These are phyloP conservation scores for Azolla pinnata DNA, from an alignment of 75 land plant species.

Conservation along the genomic window DNA sequence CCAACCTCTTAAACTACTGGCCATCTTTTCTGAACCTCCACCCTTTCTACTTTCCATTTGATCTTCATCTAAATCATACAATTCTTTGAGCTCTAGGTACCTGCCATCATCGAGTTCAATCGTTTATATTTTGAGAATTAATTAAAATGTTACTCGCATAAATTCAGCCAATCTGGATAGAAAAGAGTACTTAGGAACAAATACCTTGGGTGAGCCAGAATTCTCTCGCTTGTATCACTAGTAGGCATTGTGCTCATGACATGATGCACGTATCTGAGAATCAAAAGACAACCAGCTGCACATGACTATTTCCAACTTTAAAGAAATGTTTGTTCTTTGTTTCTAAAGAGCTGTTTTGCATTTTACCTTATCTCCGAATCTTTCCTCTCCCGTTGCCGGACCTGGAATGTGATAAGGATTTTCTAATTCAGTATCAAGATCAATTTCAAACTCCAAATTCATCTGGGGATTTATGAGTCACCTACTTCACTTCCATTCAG, in stretches of 20 bases:
- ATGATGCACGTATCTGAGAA: slow-evolving; percentile 72
- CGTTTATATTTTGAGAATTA: background rate
- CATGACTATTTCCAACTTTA: no score
- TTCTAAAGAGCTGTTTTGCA: background rate
- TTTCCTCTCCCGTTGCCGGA: slow-evolving; percentile 69
- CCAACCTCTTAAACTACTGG: slow-evolving; percentile 13
- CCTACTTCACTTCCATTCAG: slow-evolving; percentile 94
- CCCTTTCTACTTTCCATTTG: slow-evolving; percentile 19
- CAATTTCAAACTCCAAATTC: slow-evolving; percentile 1
- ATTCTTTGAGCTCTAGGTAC: slow-evolving; percentile 52
- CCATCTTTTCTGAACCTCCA: slow-evolving; percentile 56
- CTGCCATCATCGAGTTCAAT: slow-evolving; percentile 20
- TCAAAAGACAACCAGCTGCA: slow-evolving; percentile 7
- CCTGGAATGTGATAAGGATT: slow-evolving; percentile 21
- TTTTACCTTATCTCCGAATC: slow-evolving; percentile 96
- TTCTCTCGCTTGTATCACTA: slow-evolving; percentile 35
- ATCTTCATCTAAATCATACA: slow-evolving; percentile 78
- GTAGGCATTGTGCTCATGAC: slow-evolving; percentile 54
- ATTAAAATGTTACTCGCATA: no score
- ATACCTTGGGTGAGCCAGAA: slow-evolving; percentile 66
- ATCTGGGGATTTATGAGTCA: background rate
- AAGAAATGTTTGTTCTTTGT: background rate
- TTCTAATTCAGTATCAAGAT: background rate
- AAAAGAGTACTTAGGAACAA: no score
- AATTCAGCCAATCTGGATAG: no score